Percentiles rank a stretch among this genome's conserved stretches.
phyloP scores from a whole-genome alignment of 345 rosid genomes.

The Populus ilicifolia region DNA sequence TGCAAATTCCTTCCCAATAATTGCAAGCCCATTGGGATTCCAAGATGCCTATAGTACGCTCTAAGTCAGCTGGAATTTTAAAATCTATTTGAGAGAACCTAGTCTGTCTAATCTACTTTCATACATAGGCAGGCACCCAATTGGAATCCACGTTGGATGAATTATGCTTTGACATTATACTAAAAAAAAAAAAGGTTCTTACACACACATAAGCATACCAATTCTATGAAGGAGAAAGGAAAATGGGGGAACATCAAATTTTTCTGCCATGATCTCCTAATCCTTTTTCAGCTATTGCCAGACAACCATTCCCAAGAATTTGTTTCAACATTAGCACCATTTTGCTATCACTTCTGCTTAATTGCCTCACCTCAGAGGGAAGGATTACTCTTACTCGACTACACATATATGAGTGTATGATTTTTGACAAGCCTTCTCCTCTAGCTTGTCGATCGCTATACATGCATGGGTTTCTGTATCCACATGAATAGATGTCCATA shows the following conservation, averaged over 20 bases:
- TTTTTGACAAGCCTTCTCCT: too few species aligned
- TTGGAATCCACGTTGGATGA: slow-evolving; percentile 41
- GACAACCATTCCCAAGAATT: not conserved
- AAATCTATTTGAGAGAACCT: slow-evolving; percentile 2
- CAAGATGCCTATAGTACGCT: not conserved
- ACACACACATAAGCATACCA: not conserved
- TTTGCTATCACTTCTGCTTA: not conserved
- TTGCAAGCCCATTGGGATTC: slow-evolving; percentile 1
- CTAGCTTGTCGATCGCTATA: too few species aligned
- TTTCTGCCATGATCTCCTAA: not conserved
- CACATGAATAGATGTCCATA: too few species aligned
- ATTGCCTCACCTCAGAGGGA: not conserved
- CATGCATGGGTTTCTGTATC: too few species aligned
- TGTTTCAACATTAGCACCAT: not conserved
- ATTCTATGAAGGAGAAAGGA: not conserved
- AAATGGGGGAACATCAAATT: not conserved
- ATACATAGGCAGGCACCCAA: slow-evolving; percentile 1
- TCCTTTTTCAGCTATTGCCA: not conserved
- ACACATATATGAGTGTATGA: too few species aligned
- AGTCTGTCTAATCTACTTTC: slow-evolving; percentile 16
- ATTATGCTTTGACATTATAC: slow-evolving; percentile 16
- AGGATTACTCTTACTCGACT: not conserved
- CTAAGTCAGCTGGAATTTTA: slow-evolving; percentile 6
- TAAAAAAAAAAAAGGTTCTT: not conserved
- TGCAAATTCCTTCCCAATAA: not conserved